Base-by-base conservation (phyloP, 1,284 basidiomycete species). In the Sporisorium iseilematis-ciliati region DNA sequence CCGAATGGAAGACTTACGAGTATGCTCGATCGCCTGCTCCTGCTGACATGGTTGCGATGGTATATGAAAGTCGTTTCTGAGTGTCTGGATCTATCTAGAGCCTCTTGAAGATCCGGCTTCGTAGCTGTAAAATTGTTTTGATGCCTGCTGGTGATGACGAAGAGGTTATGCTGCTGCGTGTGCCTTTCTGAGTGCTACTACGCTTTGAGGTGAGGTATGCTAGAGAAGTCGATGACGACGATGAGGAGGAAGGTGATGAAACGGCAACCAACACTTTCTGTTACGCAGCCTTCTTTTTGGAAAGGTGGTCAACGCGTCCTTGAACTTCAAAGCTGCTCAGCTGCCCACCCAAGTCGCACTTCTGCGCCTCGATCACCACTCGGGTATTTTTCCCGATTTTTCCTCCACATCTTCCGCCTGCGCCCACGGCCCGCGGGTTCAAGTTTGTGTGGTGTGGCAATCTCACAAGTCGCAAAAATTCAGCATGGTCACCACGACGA, bases 11-110 rank as follows among this genome's bases (percentile, higher is more conserved):
- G 23, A 67, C 77, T 67, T 58, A 80, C 78, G 77, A 80, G 59
- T 84, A 84, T 3, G 82, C 82, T 55, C 81, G 62, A 59, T 84
- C 82, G 40, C 82, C 81, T 53, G 82, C 81, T 45, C 82, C 82
- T 35, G 82, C 81, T 45, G 76, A 77, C 81, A 83, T 83, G 56
- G 46, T 75, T 52, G 59, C 38, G 7, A 46, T 41, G 12, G 5
- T 46, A 21, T 43, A 5, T 41, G 12, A n/a, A 7, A 29, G n/a
- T 12, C 6, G 42, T 43, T 29, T n/a, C 14, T 18, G 7, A 18
- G 23, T 26, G 25, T 46, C 23, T 46, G 45, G 26, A n/a, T 8
- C 2, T 14, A n/a, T n/a, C 12, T 49, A 38, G 29, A 8, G 16
- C 46, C 25, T n/a, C 4, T 33, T 23, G 20, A 16, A 41, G 3